A percentile compares a stretch with the other conserved stretches of the same genome.
Conservation (phyloP, 257 asterid species). For the Solanum etuberosum region DNA sequence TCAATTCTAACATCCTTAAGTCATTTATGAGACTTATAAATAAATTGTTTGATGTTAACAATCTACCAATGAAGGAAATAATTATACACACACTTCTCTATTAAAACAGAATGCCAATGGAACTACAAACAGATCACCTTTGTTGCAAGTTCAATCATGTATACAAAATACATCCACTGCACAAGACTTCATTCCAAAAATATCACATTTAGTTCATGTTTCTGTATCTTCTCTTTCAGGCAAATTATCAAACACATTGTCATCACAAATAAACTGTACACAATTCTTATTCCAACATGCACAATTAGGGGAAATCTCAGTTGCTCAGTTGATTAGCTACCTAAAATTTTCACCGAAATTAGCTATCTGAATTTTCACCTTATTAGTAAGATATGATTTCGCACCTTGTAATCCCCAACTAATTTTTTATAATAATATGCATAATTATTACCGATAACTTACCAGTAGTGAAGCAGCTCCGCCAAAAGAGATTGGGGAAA, state of each 20-base stretch:
- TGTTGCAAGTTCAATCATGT: background rate
- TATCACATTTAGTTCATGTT: background rate
- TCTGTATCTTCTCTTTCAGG: background rate
- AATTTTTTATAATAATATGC: background rate
- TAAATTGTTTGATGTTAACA: background rate
- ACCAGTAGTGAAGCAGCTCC: background rate
- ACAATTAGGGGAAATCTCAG: background rate
- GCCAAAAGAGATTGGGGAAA: background rate
- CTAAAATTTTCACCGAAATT: too few species aligned
- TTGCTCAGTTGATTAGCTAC: background rate
- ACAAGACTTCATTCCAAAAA: background rate
- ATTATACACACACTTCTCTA: background rate
- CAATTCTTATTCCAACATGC: background rate
- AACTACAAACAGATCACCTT: background rate
- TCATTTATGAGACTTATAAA: background rate
- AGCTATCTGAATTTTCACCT: too few species aligned
- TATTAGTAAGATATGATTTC: too few species aligned
- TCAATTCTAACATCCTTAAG: background rate
- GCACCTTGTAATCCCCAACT: background rate
- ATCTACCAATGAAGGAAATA: background rate
- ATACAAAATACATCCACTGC: background rate
- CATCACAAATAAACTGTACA: background rate
- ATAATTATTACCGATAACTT: background rate
- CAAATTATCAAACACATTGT: background rate
- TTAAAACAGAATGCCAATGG: background rate